Evolutionary conservation across 345 rosid species (phyloP), one percentile per base, ranked within the genome.

Genomic region (Camelina sativa): DNA sequence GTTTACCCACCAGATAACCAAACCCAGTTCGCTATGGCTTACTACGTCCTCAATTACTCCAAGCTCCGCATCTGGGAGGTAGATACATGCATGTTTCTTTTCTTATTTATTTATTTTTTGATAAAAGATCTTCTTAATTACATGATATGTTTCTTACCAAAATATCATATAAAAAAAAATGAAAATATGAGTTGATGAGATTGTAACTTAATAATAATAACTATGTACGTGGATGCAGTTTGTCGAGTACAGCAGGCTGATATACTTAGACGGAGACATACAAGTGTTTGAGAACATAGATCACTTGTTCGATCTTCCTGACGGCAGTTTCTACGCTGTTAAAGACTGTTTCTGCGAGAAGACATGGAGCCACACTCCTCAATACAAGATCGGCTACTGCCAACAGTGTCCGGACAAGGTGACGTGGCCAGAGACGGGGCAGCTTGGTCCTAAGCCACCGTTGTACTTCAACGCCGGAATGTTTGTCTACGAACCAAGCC

Each of bases 61-160:
- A 87, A 89, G 71, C 91, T 89, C 9, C 89, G 96, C 58, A 89
- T 89, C 15, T 89, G 96, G 96, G 84, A 89, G 87, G 96, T 74
- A 28, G 4, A 28, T 28, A 28, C 28, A 23, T 23, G 25, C 25
- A 22, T 22, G 22, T 22, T 22, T 22, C 22, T 22, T 22, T 22
- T 22, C 22, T 22, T 22, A 22, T 22, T 22, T 22, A 22, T 22
- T 22, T 22, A 22, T 22, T 22, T 22, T 22, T 22, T 22, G 22
- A 22, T 22, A 22, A 22, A 22, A 22, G 1, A 1, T 22, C 22
- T 22, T 22, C 22, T 22, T 22, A 1, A 22, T 22, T 23, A 23
- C 25, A 25, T 25, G 28, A 25, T 28, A 28, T 28, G 30, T 28
- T 28, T 28, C 30, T 28, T 28, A 28, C 5, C 30, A 25, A 25